Conservation (phyloP, 306 rosid species). For the Astragalus glycyphyllos region DNA sequence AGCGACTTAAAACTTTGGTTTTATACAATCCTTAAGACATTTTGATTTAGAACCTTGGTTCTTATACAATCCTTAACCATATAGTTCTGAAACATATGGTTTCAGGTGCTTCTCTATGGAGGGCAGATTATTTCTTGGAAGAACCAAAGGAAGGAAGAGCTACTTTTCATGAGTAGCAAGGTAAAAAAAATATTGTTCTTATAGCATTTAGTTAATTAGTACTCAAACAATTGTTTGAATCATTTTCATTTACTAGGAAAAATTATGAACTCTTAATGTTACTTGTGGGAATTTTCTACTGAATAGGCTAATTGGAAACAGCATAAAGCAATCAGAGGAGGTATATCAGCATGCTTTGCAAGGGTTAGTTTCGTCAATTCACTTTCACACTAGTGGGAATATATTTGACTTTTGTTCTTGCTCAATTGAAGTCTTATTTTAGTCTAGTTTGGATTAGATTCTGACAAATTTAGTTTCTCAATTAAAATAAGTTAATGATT, state of each 20-base stretch:
- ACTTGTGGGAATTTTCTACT: slow-evolving; percentile 34
- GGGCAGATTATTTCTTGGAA: slow-evolving; percentile 85
- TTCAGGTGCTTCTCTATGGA: slow-evolving; percentile 79
- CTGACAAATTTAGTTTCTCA: too few relatives aligned
- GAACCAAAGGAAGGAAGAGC: slow-evolving; percentile 71
- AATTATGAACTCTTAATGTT: background rate
- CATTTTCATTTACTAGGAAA: slow-evolving; percentile 10
- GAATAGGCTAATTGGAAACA: slow-evolving; percentile 67
- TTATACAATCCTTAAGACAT: too few relatives aligned
- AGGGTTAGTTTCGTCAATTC: slow-evolving; percentile 52
- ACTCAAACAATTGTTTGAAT: background rate
- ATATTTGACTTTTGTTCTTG: slow-evolving; percentile 19
- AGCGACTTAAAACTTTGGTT: too few relatives aligned
- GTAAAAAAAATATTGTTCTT: slow-evolving; percentile 43
- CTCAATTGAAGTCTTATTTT: slow-evolving; percentile 1
- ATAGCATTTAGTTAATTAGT: background rate
- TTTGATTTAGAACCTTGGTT: too few relatives aligned
- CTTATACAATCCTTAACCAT: too few relatives aligned
- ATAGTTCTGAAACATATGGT: slow-evolving; percentile 39
- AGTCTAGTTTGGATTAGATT: too few relatives aligned
- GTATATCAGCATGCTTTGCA: slow-evolving; percentile 69
- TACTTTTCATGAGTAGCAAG: slow-evolving; percentile 80
- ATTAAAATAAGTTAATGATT: too few relatives aligned
- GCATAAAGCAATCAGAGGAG: slow-evolving; percentile 77
- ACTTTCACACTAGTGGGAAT: slow-evolving; percentile 14